Evolutionary conservation across 2,329 filamentous ascomycete genomes (phyloP).

Genomic region (Talaromyces sp.): DNA sequence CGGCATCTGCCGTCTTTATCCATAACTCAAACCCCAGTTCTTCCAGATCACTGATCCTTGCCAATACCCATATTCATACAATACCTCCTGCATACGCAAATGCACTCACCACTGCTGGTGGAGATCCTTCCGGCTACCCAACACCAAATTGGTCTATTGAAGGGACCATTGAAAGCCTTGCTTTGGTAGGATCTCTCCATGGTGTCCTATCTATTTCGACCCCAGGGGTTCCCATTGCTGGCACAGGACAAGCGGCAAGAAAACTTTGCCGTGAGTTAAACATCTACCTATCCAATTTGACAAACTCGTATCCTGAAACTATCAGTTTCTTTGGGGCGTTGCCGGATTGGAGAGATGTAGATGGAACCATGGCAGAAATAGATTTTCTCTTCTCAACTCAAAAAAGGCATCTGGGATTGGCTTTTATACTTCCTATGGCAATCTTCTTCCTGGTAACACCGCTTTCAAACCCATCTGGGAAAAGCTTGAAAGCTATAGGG

Average conservation of each 20-base stretch:
- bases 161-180: background rate
- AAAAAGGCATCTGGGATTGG: background rate
- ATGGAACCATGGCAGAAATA: background rate
- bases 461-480: no score
- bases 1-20: no score
- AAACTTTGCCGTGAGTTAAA: no score
- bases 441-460: no score
- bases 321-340: background rate
- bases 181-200: background rate
- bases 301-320: no score
- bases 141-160: background rate
- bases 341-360: background rate
- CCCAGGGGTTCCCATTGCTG: background rate
- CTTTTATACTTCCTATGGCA: no score
- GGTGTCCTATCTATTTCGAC: background rate
- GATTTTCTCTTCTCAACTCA: background rate
- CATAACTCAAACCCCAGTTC: no score
- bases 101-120: background rate
- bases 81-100: no score
- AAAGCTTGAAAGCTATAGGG: no score
- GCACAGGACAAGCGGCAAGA: background rate
- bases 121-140: background rate
- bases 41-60: no score
- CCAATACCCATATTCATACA: no score
- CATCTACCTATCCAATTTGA: no score